Evolutionary conservation across 2,329 filamentous ascomycete species (phyloP), one percentile per base, ranked within the genome.

Genomic region (Cytospora piceicola): DNA sequence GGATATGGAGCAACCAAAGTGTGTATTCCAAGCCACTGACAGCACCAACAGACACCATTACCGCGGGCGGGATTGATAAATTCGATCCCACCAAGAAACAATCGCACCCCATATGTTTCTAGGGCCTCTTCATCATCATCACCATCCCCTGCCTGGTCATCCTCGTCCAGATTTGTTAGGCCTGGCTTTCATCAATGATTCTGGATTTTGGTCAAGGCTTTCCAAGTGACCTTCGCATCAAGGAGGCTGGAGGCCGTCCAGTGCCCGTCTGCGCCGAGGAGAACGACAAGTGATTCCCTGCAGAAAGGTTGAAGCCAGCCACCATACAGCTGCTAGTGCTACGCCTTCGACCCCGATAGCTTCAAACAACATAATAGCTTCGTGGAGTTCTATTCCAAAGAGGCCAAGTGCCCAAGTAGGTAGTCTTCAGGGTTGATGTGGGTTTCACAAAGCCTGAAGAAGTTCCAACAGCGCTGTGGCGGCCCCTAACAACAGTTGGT

Each of bases 101-200:
- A 39, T 20, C 46, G 8, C 24, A 4, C 15, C 22, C 15, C 42
- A 61, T 62, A 53, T 8, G 55, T 20, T 29, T 39, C 30, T 2
- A 46, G 7, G 58, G 53, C 9, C 34, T 52, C 17, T 39, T 42
- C 32, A 58, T 58, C 32, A 58, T 58, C 64, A 30, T 66, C 12
- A 58, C 63, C 46, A 52, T 42, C 39, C 39, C 49, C n/a, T 54
- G 58, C 29, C 17, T 66, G 14, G 15, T 42, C 39, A 12, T 63
- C 46, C 27, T 63, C 27, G 2, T 62, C 15, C 22, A 55, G 32
- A 24, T 66, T 7, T 55, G 52, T n/a, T 66, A 46, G 59, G 59
- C 49, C 52, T 63, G 55, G 59, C n/a, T 60, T 11, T 60, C 39
- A 20, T 36, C n/a, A n/a, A n/a, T n/a, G n/a, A n/a, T n/a, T 29